Evolutionary conservation across 345 rosid genomes (phyloP).

Genomic region (Eucalyptus camaldulensis): DNA sequence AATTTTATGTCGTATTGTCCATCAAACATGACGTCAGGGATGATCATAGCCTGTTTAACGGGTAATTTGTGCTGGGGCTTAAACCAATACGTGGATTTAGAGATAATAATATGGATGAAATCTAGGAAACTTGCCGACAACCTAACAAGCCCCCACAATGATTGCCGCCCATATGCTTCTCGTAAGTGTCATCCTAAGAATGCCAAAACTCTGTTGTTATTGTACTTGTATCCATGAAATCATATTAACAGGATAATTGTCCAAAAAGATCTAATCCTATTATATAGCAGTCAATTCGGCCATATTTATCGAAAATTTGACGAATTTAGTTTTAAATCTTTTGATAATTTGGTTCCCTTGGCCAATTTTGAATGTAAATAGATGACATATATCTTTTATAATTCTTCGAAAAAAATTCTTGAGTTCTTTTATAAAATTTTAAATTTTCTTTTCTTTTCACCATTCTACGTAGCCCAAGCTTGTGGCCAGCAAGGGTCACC

Average conservation of each 20-base stretch:
- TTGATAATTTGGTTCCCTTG: rapidly evolving
- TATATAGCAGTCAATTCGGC: rapidly evolving
- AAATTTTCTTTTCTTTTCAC: no score
- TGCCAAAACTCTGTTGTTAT: neutral
- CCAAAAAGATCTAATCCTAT: no score
- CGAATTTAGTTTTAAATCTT: no score
- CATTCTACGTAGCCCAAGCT: rapidly evolving
- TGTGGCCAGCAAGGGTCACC: no score
- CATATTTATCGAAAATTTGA: no score
- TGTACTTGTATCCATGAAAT: neutral
- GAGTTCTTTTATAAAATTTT: no score
- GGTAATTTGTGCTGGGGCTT: no score
- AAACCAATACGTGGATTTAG: no score
- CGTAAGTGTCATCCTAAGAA: neutral
- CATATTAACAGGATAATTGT: no score
- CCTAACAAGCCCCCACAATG: neutral
- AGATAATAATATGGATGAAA: neutral
- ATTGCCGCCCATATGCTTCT: neutral
- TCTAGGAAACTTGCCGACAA: neutral
- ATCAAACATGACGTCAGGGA: neutral
- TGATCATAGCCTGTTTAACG: neutral
- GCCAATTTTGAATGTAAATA: no score
- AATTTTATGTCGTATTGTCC: neutral
- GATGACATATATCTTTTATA: no score
- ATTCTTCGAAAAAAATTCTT: no score